A percentile compares a stretch with the other conserved stretches of the same genome.
Conservation (phyloP, 2,329 filamentous ascomycete species). For the Zalaria sp. region DNA sequence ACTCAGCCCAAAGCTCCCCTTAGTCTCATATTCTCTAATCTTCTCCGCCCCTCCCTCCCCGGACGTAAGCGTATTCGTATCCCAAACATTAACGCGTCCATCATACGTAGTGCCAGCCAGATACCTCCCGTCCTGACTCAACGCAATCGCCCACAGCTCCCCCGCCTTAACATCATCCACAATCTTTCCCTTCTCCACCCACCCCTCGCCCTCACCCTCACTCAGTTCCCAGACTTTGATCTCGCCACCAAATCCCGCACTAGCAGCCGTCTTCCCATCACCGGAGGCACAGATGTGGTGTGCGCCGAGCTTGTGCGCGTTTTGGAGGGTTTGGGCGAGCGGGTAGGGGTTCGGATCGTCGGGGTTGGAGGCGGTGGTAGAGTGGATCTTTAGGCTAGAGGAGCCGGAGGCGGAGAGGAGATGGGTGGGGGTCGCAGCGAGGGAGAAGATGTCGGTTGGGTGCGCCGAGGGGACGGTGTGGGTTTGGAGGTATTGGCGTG, state of each 20-base stretch:
- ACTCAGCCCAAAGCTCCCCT: slow-evolving; percentile 80
- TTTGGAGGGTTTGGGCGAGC: slow-evolving; percentile 62
- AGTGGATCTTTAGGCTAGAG: slow-evolving; percentile 68
- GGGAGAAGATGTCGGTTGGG: slow-evolving; percentile 20
- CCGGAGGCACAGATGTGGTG: slow-evolving; percentile 69
- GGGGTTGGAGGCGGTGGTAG: slow-evolving; percentile 29
- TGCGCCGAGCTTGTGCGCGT: slow-evolving; percentile 75
- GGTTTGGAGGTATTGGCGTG: slow-evolving; percentile 93
- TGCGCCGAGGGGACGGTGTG: slow-evolving; percentile 66
- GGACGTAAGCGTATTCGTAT: slow-evolving; percentile 27
- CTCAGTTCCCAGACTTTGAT: slow-evolving; percentile 65
- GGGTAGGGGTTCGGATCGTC: slow-evolving; percentile 46
- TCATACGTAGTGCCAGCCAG: slow-evolving; percentile 80
- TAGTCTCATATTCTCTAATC: slow-evolving; percentile 77
- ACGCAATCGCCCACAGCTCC: slow-evolving; percentile 74
- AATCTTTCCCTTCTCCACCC: slow-evolving; percentile 36
- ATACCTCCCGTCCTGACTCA: slow-evolving; percentile 72
- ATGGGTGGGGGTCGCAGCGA: slow-evolving; percentile 21
- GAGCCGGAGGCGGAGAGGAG: slow-evolving; percentile 77
- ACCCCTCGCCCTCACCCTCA: slow-evolving; percentile 30
- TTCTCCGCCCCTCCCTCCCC: slow-evolving; percentile 34
- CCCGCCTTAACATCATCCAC: slow-evolving; percentile 44
- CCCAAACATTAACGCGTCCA: slow-evolving; percentile 82
- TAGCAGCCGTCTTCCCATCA: slow-evolving; percentile 61
- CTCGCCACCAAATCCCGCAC: slow-evolving; percentile 79